phyloP scores from a whole-genome alignment of 2,329 filamentous ascomycete genomes.

The Pseudopithomyces chartarum region DNA sequence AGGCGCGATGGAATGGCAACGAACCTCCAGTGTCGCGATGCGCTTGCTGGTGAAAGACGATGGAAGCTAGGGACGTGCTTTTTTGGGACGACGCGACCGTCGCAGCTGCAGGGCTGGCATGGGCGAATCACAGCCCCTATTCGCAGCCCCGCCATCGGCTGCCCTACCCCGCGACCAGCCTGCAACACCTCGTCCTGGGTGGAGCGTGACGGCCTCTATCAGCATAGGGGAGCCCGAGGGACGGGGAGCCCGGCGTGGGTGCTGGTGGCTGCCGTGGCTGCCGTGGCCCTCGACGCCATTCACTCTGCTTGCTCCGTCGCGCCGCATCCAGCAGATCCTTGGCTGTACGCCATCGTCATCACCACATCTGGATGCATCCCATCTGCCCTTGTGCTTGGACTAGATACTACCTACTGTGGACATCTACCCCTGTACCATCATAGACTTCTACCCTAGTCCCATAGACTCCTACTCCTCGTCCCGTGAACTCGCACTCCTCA shows the following conservation, averaged over 20 bases:
- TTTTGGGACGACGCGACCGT: slow-evolving; percentile 36
- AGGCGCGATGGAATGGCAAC: slow-evolving; percentile 34
- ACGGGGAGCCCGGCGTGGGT: too few species aligned
- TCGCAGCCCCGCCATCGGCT: slow-evolving; percentile 28
- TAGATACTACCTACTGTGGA: too few species aligned
- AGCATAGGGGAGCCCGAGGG: too few species aligned
- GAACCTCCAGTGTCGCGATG: slow-evolving; percentile 26
- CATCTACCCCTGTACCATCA: too few species aligned
- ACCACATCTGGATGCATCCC: background rate
- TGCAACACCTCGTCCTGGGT: slow-evolving; percentile 19
- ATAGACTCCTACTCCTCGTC: too few species aligned
- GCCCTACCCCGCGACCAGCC: slow-evolving; percentile 18
- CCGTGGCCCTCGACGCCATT: slow-evolving; percentile 4
- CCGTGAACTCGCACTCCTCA: too few species aligned
- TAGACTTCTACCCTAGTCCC: too few species aligned
- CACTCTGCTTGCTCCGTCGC: slow-evolving; percentile 1
- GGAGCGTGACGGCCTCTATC: too few species aligned
- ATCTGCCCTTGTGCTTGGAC: too few species aligned
- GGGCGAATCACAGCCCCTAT: slow-evolving; percentile 29
- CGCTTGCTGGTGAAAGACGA: slow-evolving; percentile 14
- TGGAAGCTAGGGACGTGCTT: slow-evolving; percentile 20
- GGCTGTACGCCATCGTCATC: slow-evolving; percentile 6
- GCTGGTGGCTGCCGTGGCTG: background rate
- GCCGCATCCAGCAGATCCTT: slow-evolving; percentile 11
- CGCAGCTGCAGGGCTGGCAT: slow-evolving; percentile 23